phyloP scores from a whole-genome alignment of 179 eudicot genomes.

The Nepenthes alata region DNA sequence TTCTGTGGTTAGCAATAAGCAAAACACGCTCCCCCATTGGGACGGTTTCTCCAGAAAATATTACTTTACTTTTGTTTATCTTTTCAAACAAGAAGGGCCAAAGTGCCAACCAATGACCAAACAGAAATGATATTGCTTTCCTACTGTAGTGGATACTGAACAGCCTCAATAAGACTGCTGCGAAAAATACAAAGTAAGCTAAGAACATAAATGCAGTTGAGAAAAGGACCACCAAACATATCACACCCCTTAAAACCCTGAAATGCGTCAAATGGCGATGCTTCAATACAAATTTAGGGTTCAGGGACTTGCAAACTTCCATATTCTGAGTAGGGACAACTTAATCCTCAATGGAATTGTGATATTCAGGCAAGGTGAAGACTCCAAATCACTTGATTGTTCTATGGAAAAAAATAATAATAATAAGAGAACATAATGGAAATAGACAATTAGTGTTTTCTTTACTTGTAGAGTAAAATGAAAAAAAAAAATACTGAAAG shows the following conservation, averaged over 20 bases:
- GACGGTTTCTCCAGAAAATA: constrained; percentile 67
- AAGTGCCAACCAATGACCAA: constrained; percentile 66
- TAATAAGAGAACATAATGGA: no score
- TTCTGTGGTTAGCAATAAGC: constrained; percentile 80
- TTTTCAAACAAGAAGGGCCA: constrained; percentile 91
- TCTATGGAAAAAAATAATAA: no score
- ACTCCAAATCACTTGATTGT: no score
- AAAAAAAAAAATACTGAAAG: no score
- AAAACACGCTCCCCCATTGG: constrained; percentile 62
- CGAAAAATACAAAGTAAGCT: constrained; percentile 47
- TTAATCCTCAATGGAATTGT: constrained; percentile 8
- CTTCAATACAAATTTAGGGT: constrained; percentile 19
- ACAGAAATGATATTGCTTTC: constrained; percentile 36
- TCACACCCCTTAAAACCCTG: constrained; percentile 56
- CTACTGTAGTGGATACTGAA: constrained; percentile 62
- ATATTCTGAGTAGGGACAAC: constrained; percentile 11
- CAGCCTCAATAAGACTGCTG: constrained; percentile 35
- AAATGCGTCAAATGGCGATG: constrained; percentile 55
- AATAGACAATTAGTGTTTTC: no score
- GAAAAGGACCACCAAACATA: constrained; percentile 56
- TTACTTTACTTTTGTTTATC: constrained; percentile 59
- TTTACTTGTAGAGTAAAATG: no score
- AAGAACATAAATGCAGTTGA: constrained; percentile 58
- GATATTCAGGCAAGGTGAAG: not conserved
- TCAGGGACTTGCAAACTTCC: constrained; percentile 26